Base-by-base conservation (phyloP, 1,284 basidiomycete genomes). In the Ceratobasidium sp. region DNA sequence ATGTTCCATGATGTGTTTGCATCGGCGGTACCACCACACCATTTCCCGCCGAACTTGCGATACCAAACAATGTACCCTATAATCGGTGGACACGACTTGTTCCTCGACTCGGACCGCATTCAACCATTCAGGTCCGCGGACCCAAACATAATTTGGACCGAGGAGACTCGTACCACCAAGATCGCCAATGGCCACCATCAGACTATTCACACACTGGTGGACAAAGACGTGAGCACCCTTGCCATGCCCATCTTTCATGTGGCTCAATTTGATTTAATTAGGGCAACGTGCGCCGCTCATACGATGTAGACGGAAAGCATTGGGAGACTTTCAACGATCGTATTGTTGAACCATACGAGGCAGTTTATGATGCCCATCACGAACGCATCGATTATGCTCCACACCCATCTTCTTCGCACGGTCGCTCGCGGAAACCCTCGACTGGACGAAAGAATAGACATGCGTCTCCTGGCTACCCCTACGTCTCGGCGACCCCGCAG, bases 261-360 rank as follows among this genome's bases (percentile, higher is more conserved):
- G n/a, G 27, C 57, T 47, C 19, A 59, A 44, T 23, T 25, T 58
- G 23, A 13, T 50, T 30, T 19, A 23, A 39, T 5, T 25, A 66
- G 62, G 62, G 62, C 41, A 66, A 66, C 27, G 62, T 66, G 23
- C 36, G 62, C 25, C 62, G 62, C 27, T 54, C 52, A 21, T 66
- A 56, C 27, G 52, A 66, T 19, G 52, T 52, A 3, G 42, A 66
- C 19, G 62, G 62, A 1, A 53, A 36, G 27, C 62, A 47, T 9
- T 66, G 62, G 62, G 62, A 66, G 23, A 66, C 62, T 14, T 56
- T 66, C 41, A 66, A 66, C n/a, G 62, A 66, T n/a, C 30, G 46
- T 16, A 56, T 66, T 44, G 41, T 66, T 6, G 50, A 47, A 47
- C 62, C 52, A 11, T 66, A 56, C 30, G 62, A 66, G n/a, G 9